These are phyloP conservation scores for Casaregolazyma lundiana DNA, from an alignment of 1,139 yeast species.

Conservation along the genomic window DNA sequence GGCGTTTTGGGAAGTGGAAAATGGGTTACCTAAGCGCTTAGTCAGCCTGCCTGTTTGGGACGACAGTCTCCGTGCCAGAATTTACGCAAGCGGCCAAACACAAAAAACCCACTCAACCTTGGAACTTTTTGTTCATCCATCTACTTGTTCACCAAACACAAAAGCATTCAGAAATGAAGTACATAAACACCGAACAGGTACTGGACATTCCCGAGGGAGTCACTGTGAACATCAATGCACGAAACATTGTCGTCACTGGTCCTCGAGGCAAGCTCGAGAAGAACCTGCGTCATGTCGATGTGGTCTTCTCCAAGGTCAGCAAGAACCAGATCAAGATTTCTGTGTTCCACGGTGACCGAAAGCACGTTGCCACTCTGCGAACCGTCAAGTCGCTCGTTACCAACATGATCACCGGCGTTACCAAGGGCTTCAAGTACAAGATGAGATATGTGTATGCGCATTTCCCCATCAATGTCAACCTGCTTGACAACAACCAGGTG, in stretches of 20 bases:
- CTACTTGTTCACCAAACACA: slow-evolving; percentile 2
- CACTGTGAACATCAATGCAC: slow-evolving; percentile 84
- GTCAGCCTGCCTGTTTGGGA: no score
- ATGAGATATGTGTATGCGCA: slow-evolving; percentile 99
- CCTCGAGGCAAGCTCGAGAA: slow-evolving; percentile 97
- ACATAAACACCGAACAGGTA: slow-evolving; percentile 90
- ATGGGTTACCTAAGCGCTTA: no score
- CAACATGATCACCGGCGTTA: slow-evolving; percentile 97
- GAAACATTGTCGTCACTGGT: slow-evolving; percentile 86
- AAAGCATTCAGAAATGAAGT: slow-evolving; percentile 62
- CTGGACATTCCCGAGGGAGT: slow-evolving; percentile 95
- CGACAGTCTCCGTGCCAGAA: slow-evolving; percentile 3
- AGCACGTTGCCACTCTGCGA: slow-evolving; percentile 99
- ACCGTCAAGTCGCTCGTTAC: slow-evolving; percentile 93
- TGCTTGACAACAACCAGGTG: slow-evolving; percentile 66
- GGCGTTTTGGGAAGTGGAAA: background rate
- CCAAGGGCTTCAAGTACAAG: slow-evolving; percentile 99
- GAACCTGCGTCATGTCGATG: slow-evolving; percentile 92
- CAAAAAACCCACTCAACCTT: slow-evolving; percentile 3
- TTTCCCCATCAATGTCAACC: slow-evolving; percentile 99
- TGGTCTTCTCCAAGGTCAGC: slow-evolving; percentile 76
- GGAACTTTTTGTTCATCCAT: slow-evolving; percentile 4
- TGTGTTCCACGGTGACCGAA: slow-evolving; percentile 99
- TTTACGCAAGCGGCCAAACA: slow-evolving; percentile 1
- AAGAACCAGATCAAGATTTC: slow-evolving; percentile 75